Evolutionary conservation across 352 stramenopile species (phyloP), one percentile per base, ranked within the genome.

Genomic region (Pseudoperonospora humuli): DNA sequence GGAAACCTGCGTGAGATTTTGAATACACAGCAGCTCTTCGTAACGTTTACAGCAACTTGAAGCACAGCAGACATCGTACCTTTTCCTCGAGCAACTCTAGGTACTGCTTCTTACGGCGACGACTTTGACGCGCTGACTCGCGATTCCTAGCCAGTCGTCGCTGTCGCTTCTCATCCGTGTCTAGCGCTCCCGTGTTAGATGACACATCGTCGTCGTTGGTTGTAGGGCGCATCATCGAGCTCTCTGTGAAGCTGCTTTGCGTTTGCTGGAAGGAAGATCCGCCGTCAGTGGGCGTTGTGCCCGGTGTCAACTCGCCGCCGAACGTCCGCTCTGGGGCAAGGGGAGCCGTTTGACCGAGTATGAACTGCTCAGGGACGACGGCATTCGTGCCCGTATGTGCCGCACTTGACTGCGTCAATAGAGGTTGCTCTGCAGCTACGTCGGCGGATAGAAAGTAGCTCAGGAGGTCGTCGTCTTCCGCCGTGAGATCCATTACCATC

Each of bases 61-160:
- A 29, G 5, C 31, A 41, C 20, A 28, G 6, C 14, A 17, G 11
- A 2, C 24, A 14, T 10, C 26, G 0, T 10, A 85, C 78, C 63
- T 94, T 94, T 38, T 92, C 82, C 61, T 94, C 82, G 5, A 94
- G 52, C 17, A 94, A 54, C 57, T 94, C 82, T 23, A 94, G 40
- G 38, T 94, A 94, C 54, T 94, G 82, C 40, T 94, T 94, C 71
- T 94, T 94, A 24, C 82, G 79, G 35, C 82, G 79, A 11, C 82
- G 82, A 50, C 82, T 94, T 57, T 94, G 82, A 25, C 82, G 77
- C 5, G 82, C 82, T 3, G 82, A 94, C 60, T 94, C 82, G n/a
- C 82, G 75, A 57, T 94, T 94, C 36, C 82, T 68, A 29, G 80
- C 81, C 11, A 93, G 54, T 36, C 75, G 53, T 27, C 76, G 73